Percentiles rank a stretch among this genome's conserved stretches.
Evolutionary conservation across 2,329 filamentous ascomycete species (phyloP).

Genomic region (Trichoderma sp.): DNA sequence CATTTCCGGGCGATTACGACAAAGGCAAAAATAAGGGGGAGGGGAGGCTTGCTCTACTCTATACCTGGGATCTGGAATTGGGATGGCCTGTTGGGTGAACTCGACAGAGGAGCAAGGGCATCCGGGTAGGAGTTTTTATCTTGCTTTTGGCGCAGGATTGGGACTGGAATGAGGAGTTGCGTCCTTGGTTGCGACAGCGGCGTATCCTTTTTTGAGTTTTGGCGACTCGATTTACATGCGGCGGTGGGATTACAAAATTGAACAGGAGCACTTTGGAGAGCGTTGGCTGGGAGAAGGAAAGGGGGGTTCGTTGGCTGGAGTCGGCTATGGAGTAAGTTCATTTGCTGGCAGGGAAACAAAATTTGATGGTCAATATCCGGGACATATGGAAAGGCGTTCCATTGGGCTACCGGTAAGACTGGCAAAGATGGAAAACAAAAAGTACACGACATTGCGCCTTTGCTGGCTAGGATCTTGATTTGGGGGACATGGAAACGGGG

Average conservation of each 20-base stretch:
- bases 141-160: slow-evolving; percentile 22
- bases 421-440: not conserved
- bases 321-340: not conserved
- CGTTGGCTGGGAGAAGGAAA: not conserved
- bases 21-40: slow-evolving; percentile 19
- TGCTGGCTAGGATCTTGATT: not conserved
- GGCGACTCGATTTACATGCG: slow-evolving; percentile 20
- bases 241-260: slow-evolving; percentile 14
- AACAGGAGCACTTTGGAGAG: not conserved
- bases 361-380: not conserved
- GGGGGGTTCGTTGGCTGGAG: not conserved
- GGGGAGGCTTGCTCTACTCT: slow-evolving; percentile 22
- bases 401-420: slow-evolving; percentile 1
- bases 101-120: slow-evolving; percentile 20
- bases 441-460: not conserved
- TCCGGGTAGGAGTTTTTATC: slow-evolving; percentile 23
- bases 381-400: slow-evolving; percentile 12
- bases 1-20: slow-evolving; percentile 25
- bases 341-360: slow-evolving; percentile 6
- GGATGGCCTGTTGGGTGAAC: slow-evolving; percentile 17
- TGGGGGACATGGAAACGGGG: not conserved
- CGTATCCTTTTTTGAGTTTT: slow-evolving; percentile 21
- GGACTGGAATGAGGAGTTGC: slow-evolving; percentile 21
- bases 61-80: slow-evolving; percentile 24
- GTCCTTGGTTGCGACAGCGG: slow-evolving; percentile 21